Base-by-base conservation (phyloP, 2,329 filamentous ascomycete genomes). In the Sporothrix humicola region DNA sequence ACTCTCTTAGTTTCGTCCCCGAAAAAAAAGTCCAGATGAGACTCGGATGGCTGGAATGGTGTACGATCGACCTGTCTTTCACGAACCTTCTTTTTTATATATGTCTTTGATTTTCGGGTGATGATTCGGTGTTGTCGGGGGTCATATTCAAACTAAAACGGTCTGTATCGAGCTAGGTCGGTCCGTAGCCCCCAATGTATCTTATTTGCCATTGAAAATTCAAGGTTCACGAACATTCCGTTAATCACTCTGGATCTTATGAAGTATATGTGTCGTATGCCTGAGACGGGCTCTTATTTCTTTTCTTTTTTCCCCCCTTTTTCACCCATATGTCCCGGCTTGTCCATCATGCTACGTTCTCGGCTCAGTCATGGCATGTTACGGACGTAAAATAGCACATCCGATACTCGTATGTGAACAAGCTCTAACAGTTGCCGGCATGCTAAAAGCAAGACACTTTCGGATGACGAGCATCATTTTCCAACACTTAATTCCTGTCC, bases 331-430 rank as follows among this genome's bases (percentile, higher is more conserved):
- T 20, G 20, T 66, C n/a, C 61, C 61, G 20, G 42, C 3, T 2
- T 26, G 61, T 66, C 42, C 15, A 48, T 48, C 42, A 9, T 26
- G 10, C 61, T 48, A 20, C 61, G 42, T 26, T n/a, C 20, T 66
- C 42, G 42, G 61, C 61, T 66, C 61, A 66, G 61, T 66, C 42
- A 26, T 9, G n/a, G 23, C 20, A 48, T 44, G 20, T 20, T 66
- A 66, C 61, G 61, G 42, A 20, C 61, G 42, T 66, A 48, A 48
- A 44, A 66, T 66, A 66, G 61, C 42, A 66, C 44, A 48, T 46
- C 61, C 61, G n/a, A 48, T 48, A 15, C 31, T 37, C 31, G 31
- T 37, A 37, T 37, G 31, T 66, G 42, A 48, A 66, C 8, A 66
- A 7, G 15, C 26, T 10, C 20, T 46, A 37, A 37, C 20, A 66